These are phyloP conservation scores for Pharnaceum exiguum DNA, from an alignment of 148 eudicot species.

Conservation along the genomic window DNA sequence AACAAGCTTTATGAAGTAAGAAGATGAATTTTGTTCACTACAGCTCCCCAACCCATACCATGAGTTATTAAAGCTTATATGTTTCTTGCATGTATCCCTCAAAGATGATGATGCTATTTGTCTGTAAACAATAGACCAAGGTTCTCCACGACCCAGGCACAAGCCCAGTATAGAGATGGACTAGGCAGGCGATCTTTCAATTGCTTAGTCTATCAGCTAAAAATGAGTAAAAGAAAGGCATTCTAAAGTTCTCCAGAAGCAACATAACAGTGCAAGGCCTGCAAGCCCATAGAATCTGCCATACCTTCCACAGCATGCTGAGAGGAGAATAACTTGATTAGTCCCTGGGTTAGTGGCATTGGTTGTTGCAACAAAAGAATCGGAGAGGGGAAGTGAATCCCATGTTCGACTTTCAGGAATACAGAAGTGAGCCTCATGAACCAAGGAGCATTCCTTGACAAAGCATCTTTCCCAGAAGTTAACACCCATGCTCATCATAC, in stretches of 20 bases:
- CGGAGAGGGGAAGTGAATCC: conserved; percentile 74
- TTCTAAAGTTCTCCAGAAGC: neutral
- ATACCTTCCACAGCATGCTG: conserved; percentile 83
- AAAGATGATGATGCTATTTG: too few species aligned
- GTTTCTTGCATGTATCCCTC: too few species aligned
- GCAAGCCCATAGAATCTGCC: neutral
- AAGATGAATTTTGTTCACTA: too few species aligned
- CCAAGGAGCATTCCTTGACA: conserved; percentile 45
- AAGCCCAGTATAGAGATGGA: too few species aligned
- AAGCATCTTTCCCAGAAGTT: conserved; percentile 65
- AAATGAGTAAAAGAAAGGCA: neutral
- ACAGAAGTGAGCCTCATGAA: conserved; percentile 67
- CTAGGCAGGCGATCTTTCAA: too few species aligned
- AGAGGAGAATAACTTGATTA: conserved; percentile 51
- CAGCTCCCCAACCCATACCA: too few species aligned
- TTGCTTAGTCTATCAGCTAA: too few species aligned
- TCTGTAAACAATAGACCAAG: too few species aligned
- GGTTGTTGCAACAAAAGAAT: conserved; percentile 41
- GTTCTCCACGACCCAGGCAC: too few species aligned
- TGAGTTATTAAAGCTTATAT: too few species aligned
- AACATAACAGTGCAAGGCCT: neutral
- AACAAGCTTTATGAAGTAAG: too few species aligned
- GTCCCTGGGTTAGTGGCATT: conserved; percentile 28
- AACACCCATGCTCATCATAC: conserved; percentile 10
- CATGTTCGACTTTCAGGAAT: conserved; percentile 78